Evolutionary conservation across 306 rosid genomes (phyloP), one percentile per base, ranked within the genome.

Genomic region (Chamaecrista fasciculata): DNA sequence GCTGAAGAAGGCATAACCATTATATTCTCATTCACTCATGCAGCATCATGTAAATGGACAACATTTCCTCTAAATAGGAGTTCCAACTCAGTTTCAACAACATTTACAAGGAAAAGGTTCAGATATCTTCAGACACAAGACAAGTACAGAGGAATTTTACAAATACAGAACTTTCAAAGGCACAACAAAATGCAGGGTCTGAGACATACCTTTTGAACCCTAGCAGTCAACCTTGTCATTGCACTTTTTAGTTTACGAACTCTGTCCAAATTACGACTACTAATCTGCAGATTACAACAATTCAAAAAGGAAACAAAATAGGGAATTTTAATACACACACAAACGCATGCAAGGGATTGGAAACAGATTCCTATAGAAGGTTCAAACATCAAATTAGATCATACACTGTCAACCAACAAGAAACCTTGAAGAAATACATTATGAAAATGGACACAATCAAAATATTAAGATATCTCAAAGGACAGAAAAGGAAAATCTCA

Each of bases 171-270:
- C 40, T 59, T 63, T n/a, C 60, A 33, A 46, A 47, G 64, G 59
- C 14, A 29, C 25, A 16, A 26, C 67, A 60, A 25, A 74, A 59
- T 37, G 34, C 44, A 59, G 46, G 64, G 65, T 18, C 34, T 33
- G 16, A 5, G 24, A 47, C 76, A 21, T 73, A 93, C 98, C 97
- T 94, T 94, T 82, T 94, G 98, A 55, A 94, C 98, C 70, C 98
- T 80, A 50, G 94, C 98, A 55, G 96, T 94, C 90, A 94, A 74
- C 89, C 98, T 88, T 15, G 98, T 94, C 97, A 94, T 94, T 64
- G 94, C 94, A 85, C 98, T 88, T 82, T 93, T 93, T 81, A 90
- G 48, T 79, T 90, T 93, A 79, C 97, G 97, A 73, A 93, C 98
- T 75, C 94, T 85, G 80, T 93, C 97, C 94, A 93, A 83, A 83